Percentiles rank a stretch among this genome's conserved stretches.
phyloP scores from a whole-genome alignment of 345 rosid genomes.

The Barbarea vulgaris region DNA sequence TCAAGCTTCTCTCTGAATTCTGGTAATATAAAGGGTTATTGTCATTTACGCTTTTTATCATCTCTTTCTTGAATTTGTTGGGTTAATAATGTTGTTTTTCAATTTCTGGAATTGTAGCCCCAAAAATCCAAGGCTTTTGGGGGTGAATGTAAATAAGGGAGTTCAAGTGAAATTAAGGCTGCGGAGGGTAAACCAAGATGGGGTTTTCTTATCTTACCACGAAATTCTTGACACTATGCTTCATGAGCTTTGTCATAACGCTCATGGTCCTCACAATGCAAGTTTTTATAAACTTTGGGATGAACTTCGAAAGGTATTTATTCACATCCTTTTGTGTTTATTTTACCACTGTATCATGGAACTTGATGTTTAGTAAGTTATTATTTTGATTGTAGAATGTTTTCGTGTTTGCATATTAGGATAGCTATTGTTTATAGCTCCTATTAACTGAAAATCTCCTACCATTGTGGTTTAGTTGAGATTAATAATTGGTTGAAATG shows the following conservation, averaged over 20 bases:
- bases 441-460: background rate
- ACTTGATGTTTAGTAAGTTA: background rate
- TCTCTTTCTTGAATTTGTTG: background rate
- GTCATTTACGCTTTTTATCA: background rate
- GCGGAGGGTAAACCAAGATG: constrained; percentile 64
- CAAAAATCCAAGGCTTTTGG: constrained; percentile 65
- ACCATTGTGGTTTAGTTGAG: no score
- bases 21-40: constrained; percentile 15
- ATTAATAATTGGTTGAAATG: no score
- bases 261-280: constrained; percentile 83
- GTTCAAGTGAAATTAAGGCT: constrained; percentile 78
- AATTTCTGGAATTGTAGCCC: constrained; percentile 51
- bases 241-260: constrained; percentile 94
- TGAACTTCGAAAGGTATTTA: constrained; percentile 72
- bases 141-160: constrained; percentile 76
- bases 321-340: background rate
- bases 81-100: background rate
- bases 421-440: background rate
- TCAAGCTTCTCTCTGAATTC: constrained; percentile 55
- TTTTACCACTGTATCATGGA: background rate
- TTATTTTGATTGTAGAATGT: background rate
- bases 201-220: constrained; percentile 66
- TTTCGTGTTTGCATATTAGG: background rate
- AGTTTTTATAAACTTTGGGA: constrained; percentile 92
- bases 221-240: constrained; percentile 91